Conservation (phyloP, 371 early-diverging fungal genomes). For the Haplosporangium sp. region DNA sequence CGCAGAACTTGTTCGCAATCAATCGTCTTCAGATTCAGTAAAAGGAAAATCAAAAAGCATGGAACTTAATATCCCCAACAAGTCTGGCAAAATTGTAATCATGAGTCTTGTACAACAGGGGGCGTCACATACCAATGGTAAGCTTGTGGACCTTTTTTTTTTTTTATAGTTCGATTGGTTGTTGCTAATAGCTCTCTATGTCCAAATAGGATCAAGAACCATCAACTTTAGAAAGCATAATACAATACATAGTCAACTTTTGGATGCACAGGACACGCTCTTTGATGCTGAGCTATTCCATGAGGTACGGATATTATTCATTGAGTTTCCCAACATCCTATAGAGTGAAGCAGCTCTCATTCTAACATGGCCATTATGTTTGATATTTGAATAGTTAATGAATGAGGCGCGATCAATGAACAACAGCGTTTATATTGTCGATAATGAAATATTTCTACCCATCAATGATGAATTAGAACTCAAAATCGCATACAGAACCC, state of each 20-base stretch:
- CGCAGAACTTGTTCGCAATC: slow-evolving; percentile 47
- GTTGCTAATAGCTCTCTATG: not conserved
- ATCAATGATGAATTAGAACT: slow-evolving; percentile 70
- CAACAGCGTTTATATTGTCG: slow-evolving; percentile 62
- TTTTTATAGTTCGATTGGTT: no score
- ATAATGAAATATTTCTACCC: slow-evolving; percentile 64
- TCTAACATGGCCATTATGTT: not conserved
- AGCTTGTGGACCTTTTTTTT: not conserved
- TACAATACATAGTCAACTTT: slow-evolving; percentile 51
- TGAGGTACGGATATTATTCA: slow-evolving; percentile 47
- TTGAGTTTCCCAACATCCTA: not conserved
- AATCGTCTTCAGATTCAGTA: slow-evolving; percentile 9
- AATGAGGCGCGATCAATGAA: slow-evolving; percentile 66
- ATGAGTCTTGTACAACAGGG: slow-evolving; percentile 47
- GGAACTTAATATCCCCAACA: slow-evolving; percentile 46
- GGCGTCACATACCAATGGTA: slow-evolving; percentile 30
- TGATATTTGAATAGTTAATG: slow-evolving; percentile 53
- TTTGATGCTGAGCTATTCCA: slow-evolving; percentile 71
- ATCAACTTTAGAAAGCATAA: slow-evolving; percentile 5
- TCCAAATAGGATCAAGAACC: not conserved
- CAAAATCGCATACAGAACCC: slow-evolving; percentile 41
- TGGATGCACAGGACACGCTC: slow-evolving; percentile 63
- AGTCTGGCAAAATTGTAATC: slow-evolving; percentile 34
- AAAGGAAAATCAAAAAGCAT: slow-evolving; percentile 36
- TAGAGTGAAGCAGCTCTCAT: no score